Evolutionary conservation across 306 rosid species (phyloP), one percentile per base, ranked within the genome.

Genomic region (Vigna angularis): DNA sequence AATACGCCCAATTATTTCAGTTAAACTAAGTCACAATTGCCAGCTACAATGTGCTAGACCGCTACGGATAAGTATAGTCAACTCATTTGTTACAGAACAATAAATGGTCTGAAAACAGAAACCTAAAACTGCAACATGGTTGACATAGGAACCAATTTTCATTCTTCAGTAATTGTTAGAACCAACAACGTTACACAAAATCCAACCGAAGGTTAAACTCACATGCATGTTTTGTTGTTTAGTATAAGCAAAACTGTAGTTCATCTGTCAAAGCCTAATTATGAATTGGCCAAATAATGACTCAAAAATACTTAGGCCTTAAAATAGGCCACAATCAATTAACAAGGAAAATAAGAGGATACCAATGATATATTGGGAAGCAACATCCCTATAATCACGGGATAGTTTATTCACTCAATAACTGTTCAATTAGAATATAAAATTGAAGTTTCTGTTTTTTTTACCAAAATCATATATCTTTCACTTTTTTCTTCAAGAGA

Each of bases 321-420:
- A 55, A 79, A 71, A 75, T 75, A 74, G 62, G 13, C 62, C 16
- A 14, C 45, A 75, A 69, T 15, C 15, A 69, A 76, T 66, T 56
- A 58, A 73, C 80, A 63, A 69, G 9, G 6, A 26, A 6, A 55
- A 28, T 0, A 65, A 66, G 1, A 47, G 62, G 40, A 74, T 66
- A 56, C 22, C 14, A n/a, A 13, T 15, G 20, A 68, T 50, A 50
- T 30, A 18, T 42, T 50, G 18, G 79, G 47, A 81, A 82, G 78
- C 89, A 85, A 22, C 57, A 80, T 84, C 81, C 89, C 89, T 49
- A 4, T 20, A 78, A 75, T 51, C 68, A 78, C 57, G 90, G 88
- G 53, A 52, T 1, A 8, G 12, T 62, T 58, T 51, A 50, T 71
- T 50, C 40, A 74, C 83, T 56, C 13, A 72, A 77, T 34, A 42